Evolutionary conservation across 1,284 basidiomycete species (phyloP).

Genomic region (Fomitopsis betulina): DNA sequence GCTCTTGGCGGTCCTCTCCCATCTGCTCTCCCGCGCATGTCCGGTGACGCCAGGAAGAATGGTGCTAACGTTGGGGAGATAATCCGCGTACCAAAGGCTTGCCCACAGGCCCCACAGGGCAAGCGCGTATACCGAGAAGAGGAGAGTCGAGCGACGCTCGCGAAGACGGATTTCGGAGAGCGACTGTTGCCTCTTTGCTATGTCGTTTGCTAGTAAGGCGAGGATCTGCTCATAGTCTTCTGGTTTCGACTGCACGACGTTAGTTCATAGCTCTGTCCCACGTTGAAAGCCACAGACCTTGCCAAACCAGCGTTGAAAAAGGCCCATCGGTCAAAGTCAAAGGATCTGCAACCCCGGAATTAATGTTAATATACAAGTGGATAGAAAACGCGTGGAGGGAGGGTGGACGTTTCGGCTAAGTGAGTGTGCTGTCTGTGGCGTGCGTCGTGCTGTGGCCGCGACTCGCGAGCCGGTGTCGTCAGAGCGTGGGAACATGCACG

Average conservation of each 20-base stretch:
- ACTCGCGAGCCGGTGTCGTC: not conserved
- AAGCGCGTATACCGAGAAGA: slow-evolving; percentile 82
- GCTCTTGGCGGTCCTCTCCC: slow-evolving; percentile 46
- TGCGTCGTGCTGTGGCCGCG: not conserved
- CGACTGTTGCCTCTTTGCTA: slow-evolving; percentile 71
- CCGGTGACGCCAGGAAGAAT: slow-evolving; percentile 1
- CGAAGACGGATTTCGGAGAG: slow-evolving; percentile 87
- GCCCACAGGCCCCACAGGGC: slow-evolving; percentile 79
- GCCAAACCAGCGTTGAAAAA: slow-evolving; percentile 29
- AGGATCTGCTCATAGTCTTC: slow-evolving; percentile 75
- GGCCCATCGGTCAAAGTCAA: slow-evolving; percentile 17
- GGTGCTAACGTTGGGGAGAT: slow-evolving; percentile 43
- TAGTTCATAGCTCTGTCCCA: not conserved
- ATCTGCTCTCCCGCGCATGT: slow-evolving; percentile 29
- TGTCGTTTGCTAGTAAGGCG: slow-evolving; percentile 57
- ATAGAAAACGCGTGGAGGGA: not conserved
- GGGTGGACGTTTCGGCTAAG: slow-evolving; percentile 1
- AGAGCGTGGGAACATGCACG: not conserved
- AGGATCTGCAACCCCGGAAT: not conserved
- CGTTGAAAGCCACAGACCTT: slow-evolving; percentile 19
- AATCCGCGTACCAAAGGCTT: slow-evolving; percentile 75
- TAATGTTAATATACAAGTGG: not conserved
- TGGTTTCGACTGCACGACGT: slow-evolving; percentile 25
- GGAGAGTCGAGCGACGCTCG: slow-evolving; percentile 77
- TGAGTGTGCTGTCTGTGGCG: not conserved